Evolutionary conservation across 768 basidiomycete species (phyloP).

Genomic region (Lentinus tigrinus): DNA sequence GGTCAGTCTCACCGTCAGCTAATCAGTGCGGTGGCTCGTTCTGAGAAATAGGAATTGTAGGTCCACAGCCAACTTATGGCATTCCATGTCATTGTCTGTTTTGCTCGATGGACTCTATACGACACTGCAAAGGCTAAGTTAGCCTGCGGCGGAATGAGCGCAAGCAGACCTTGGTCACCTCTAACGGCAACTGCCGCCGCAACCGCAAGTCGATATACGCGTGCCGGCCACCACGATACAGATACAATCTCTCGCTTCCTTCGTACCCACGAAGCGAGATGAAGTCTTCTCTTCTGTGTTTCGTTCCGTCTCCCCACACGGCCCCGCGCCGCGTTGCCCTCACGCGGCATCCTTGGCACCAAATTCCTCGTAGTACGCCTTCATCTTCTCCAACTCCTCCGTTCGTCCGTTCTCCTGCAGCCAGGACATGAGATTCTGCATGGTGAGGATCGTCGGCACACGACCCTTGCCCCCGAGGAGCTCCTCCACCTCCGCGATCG

Average conservation of each 20-base stretch:
- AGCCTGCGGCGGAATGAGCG: not conserved
- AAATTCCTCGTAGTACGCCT: constrained; percentile 71
- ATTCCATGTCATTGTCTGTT: not conserved
- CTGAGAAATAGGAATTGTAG: not conserved
- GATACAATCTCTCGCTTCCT: too few relatives aligned
- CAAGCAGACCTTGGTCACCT: not conserved
- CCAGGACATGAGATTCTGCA: constrained; percentile 85
- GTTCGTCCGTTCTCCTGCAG: constrained; percentile 65
- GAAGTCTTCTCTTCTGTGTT: not conserved
- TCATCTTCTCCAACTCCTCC: constrained; percentile 69
- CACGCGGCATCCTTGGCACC: constrained; percentile 46
- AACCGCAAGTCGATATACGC: not conserved
- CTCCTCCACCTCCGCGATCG: constrained; percentile 79
- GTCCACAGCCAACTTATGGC: not conserved
- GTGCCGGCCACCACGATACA: not conserved
- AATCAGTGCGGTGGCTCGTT: not conserved
- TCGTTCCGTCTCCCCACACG: not conserved
- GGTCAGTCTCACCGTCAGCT: not conserved
- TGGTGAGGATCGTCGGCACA: constrained; percentile 78
- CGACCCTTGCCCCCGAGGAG: constrained; percentile 67
- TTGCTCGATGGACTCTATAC: not conserved
- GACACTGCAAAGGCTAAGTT: not conserved
- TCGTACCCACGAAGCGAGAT: too few relatives aligned
- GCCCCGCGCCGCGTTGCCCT: not conserved
- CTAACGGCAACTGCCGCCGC: not conserved